Conservation (phyloP, 2,329 filamentous ascomycete species). For the Colletotrichum horii region DNA sequence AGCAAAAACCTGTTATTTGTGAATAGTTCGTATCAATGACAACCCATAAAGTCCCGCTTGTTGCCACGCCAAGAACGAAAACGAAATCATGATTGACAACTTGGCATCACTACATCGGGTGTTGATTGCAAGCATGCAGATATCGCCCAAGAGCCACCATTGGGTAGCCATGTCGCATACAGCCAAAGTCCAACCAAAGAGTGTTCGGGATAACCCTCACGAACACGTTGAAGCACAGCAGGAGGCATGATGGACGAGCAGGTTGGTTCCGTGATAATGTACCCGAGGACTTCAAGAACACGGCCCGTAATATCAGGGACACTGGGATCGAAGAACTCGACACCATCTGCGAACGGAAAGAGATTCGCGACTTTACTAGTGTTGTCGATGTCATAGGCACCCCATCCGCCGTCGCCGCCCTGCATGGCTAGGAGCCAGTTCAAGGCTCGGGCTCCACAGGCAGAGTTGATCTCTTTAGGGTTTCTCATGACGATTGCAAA, state of each 20-base stretch:
- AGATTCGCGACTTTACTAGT: background rate
- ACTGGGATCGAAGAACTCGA: constrained; percentile 2
- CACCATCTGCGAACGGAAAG: background rate
- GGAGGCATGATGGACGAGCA: background rate
- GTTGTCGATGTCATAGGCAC: constrained; percentile 1
- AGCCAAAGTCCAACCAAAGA: background rate
- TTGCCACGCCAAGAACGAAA: background rate
- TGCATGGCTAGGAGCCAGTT: constrained; percentile 1
- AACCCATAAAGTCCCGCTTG: background rate
- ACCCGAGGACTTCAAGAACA: background rate
- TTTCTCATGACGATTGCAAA: background rate
- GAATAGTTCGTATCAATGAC: background rate
- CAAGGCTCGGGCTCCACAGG: background rate
- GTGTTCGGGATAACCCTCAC: background rate
- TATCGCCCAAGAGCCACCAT: constrained; percentile 3
- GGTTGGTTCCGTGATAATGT: background rate
- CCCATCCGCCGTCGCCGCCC: constrained; percentile 3
- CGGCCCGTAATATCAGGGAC: constrained; percentile 3
- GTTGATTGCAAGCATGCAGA: background rate
- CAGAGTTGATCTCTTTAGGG: background rate
- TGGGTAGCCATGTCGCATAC: background rate
- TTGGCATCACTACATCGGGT: background rate
- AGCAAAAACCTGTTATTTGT: background rate
- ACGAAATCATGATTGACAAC: background rate
- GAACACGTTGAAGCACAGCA: background rate